Base-by-base conservation (phyloP, 495 filamentous ascomycete species). In the Penicillium arizonense region DNA sequence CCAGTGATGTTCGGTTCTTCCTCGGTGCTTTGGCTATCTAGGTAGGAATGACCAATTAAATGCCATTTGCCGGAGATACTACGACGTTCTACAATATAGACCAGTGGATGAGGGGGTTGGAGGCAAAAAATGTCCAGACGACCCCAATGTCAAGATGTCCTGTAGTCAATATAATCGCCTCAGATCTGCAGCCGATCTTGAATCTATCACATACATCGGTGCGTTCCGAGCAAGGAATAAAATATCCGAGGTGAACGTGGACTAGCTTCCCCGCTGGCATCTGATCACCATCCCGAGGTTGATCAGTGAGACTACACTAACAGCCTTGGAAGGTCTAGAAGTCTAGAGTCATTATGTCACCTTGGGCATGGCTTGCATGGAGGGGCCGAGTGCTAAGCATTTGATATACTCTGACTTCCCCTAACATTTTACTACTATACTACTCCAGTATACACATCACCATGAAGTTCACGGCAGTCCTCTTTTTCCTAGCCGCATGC, bases 381-480 rank as follows among this genome's bases (percentile, higher is more conserved):
- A 40, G 16, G 34, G 14, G 20, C 32, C 16, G 40, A 53, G 44
- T 35, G 48, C 48, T 47, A 61, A 64, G 49, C 58, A 61, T 58
- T 61, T 56, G 52, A 61, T 64, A 61, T 64, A 56, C 47, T 50
- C 16, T 6, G 30, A 23, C 42, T 6, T 7, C 47, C 37, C 40
- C 41, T 35, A 14, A 24, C 43, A 18, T 21, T 14, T 34, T 33
- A 30, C 28, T 20, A 41, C 37, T 34, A 28, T 24, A 26, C 24
- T 24, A 9, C 23, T 38, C 1, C 18, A 18, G 18, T 18, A 1
- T 44, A 20, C 5, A n/a, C 46, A n/a, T 16, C 26, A 47, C 6
- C 32, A 40, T 58, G 56, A 52, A 21, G 30, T 8, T 52, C 10
- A 47, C 52, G 0, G 12, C 34, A 20, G n/a, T 53, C 4, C 26